These are phyloP conservation scores for Saturnispora silvae DNA, from an alignment of 805 yeast species.

Conservation along the genomic window DNA sequence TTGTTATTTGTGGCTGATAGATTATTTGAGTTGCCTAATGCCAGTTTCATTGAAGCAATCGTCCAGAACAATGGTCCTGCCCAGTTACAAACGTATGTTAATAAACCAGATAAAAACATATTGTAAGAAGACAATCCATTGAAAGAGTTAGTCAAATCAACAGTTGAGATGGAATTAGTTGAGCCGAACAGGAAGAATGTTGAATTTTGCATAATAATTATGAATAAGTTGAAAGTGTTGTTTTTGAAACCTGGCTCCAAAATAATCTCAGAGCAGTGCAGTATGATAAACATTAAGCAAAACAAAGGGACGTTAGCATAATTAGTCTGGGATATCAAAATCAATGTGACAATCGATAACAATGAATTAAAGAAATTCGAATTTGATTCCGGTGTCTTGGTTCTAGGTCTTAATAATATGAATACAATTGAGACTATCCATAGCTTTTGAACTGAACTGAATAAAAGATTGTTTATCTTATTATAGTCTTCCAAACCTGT, in stretches of 20 bases:
- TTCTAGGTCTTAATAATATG: slow-evolving; percentile 14
- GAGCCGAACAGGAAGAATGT: slow-evolving; percentile 82
- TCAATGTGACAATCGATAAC: slow-evolving; percentile 27
- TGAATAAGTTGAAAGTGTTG: slow-evolving; percentile 23
- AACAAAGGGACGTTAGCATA: slow-evolving; percentile 45
- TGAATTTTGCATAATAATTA: slow-evolving; percentile 56
- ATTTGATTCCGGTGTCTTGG: slow-evolving; percentile 1
- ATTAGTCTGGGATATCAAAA: slow-evolving; percentile 46
- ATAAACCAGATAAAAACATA: slow-evolving; percentile 57
- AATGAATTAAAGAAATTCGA: slow-evolving; percentile 26
- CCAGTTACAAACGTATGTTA: slow-evolving; percentile 80
- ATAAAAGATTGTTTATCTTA: slow-evolving; percentile 17
- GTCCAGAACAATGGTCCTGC: slow-evolving; percentile 81
- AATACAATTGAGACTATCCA: slow-evolving; percentile 14
- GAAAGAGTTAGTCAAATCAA: slow-evolving; percentile 85
- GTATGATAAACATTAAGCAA: slow-evolving; percentile 22
- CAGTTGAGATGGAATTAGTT: slow-evolving; percentile 84
- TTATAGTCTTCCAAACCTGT: slow-evolving; percentile 24
- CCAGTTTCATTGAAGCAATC: slow-evolving; percentile 27
- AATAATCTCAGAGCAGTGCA: slow-evolving; percentile 18
- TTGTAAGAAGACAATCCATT: slow-evolving; percentile 73
- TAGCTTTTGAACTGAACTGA: slow-evolving; percentile 16
- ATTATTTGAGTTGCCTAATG: slow-evolving; percentile 6
- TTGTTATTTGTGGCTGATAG: slow-evolving; percentile 6
- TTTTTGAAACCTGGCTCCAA: slow-evolving; percentile 10